phyloP scores from a whole-genome alignment of 2,329 filamentous ascomycete species.

The Pseudocercospora eumusae region DNA sequence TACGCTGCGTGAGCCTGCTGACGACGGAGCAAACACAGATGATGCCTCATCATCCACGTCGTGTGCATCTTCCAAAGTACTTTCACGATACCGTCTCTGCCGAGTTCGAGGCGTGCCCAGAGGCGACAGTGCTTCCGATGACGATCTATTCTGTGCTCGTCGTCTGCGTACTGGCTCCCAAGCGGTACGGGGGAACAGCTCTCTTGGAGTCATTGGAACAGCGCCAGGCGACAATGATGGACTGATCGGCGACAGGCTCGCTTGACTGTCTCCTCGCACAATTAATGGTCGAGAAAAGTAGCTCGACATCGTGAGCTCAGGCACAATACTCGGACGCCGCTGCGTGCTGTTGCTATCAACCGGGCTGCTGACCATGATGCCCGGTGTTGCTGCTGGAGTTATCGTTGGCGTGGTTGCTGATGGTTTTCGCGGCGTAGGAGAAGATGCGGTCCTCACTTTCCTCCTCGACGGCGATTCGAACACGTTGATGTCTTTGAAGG shows the following conservation, averaged over 20 bases:
- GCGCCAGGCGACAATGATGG: constrained; percentile 14
- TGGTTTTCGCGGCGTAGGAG: not conserved
- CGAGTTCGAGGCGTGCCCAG: constrained; percentile 15
- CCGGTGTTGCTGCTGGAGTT: constrained; percentile 17
- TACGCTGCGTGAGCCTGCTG: not conserved
- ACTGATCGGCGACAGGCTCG: constrained; percentile 11
- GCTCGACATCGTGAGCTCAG: constrained; percentile 22
- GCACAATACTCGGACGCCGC: constrained; percentile 17
- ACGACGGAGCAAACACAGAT: not conserved
- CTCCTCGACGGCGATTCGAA: constrained; percentile 4
- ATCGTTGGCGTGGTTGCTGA: not conserved
- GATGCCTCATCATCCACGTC: constrained; percentile 6
- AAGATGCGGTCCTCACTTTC: not conserved
- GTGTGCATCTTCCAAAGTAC: constrained; percentile 11
- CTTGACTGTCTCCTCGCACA: constrained; percentile 16
- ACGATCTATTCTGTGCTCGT: constrained; percentile 24
- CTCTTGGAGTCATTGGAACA: constrained; percentile 12
- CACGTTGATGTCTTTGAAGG: constrained; percentile 18
- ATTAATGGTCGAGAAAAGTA: constrained; percentile 23
- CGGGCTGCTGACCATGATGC: constrained; percentile 22
- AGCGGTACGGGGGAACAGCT: not conserved
- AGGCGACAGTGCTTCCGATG: constrained; percentile 28
- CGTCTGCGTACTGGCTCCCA: not conserved
- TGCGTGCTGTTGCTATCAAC: constrained; percentile 11
- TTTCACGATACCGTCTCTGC: constrained; percentile 4